Evolutionary conservation across 2,329 filamentous ascomycete species (phyloP).

Genomic region (Colletotrichum caudatum): DNA sequence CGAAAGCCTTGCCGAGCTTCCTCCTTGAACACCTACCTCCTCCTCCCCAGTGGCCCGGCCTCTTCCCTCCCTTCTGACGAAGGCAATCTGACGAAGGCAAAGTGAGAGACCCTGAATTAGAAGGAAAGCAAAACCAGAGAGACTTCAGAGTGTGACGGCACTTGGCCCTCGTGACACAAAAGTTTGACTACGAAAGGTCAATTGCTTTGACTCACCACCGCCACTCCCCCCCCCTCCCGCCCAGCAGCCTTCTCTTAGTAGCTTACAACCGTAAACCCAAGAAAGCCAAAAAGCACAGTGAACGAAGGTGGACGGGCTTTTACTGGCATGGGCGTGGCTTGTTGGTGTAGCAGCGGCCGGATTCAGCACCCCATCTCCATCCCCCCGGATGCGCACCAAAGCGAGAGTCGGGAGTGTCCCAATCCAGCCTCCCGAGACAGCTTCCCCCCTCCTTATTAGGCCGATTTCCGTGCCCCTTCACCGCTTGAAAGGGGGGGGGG

Average conservation of each 20-base stretch:
- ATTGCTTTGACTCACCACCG: not conserved
- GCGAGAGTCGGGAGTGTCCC: slow-evolving; percentile 12
- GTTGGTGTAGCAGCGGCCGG: not conserved
- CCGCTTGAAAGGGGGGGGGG: not conserved
- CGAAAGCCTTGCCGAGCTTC: not conserved
- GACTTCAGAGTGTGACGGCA: not conserved
- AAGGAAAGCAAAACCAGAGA: not conserved
- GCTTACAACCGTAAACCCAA: not conserved
- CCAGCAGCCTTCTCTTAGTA: not conserved
- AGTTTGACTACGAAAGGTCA: not conserved
- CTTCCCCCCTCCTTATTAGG: not conserved
- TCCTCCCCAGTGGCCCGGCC: not conserved
- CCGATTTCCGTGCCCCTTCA: not conserved
- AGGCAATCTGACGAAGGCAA: not conserved
- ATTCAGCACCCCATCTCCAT: not conserved
- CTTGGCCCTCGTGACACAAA: not conserved
- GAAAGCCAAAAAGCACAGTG: not conserved
- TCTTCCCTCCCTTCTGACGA: not conserved
- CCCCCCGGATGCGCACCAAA: not conserved
- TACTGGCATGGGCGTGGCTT: not conserved
- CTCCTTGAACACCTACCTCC: not conserved
- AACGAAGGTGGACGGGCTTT: not conserved
- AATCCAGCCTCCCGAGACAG: slow-evolving; percentile 34
- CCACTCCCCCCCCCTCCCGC: no score
- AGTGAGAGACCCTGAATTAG: not conserved